Evolutionary conservation across 768 basidiomycete genomes (phyloP).

Genomic region (Coprinopsis cinerea): DNA sequence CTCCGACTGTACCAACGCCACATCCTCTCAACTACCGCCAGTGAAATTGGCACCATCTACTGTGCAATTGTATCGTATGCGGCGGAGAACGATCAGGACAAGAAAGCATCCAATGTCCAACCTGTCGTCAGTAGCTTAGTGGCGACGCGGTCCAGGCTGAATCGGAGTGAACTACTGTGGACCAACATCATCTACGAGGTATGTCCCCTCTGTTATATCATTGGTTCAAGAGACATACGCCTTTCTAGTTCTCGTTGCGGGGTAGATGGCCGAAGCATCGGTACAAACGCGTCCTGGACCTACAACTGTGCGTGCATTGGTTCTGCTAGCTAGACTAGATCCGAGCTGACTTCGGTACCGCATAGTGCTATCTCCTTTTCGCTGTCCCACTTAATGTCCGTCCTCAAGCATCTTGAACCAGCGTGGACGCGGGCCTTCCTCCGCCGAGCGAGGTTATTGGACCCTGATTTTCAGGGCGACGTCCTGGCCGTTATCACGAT

Average conservation of each 20-base stretch:
- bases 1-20: constrained; percentile 69
- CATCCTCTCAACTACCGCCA: constrained; percentile 60
- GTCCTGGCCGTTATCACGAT: constrained; percentile 77
- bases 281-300: constrained; percentile 61
- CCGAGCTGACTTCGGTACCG: constrained; percentile 11
- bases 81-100: constrained; percentile 21
- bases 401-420: constrained; percentile 65
- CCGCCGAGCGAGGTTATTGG: constrained; percentile 65
- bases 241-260: constrained; percentile 58
- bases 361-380: constrained; percentile 63
- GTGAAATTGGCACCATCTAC: constrained; percentile 65
- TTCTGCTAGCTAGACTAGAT: not conserved
- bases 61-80: constrained; percentile 75
- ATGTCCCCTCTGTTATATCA: constrained; percentile 11
- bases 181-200: constrained; percentile 67
- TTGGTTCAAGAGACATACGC: not conserved
- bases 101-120: constrained; percentile 42
- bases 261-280: constrained; percentile 79
- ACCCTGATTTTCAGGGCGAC: constrained; percentile 81
- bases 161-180: constrained; percentile 49
- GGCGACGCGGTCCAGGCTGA: constrained; percentile 70
- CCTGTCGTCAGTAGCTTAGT: constrained; percentile 61
- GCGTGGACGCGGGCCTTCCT: constrained; percentile 77
- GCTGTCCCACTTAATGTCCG: constrained; percentile 68
- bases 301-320: constrained; percentile 54